These are phyloP conservation scores for Cunninghamia lanceolata DNA, from an alignment of 75 land plant genomes.

Conservation along the genomic window DNA sequence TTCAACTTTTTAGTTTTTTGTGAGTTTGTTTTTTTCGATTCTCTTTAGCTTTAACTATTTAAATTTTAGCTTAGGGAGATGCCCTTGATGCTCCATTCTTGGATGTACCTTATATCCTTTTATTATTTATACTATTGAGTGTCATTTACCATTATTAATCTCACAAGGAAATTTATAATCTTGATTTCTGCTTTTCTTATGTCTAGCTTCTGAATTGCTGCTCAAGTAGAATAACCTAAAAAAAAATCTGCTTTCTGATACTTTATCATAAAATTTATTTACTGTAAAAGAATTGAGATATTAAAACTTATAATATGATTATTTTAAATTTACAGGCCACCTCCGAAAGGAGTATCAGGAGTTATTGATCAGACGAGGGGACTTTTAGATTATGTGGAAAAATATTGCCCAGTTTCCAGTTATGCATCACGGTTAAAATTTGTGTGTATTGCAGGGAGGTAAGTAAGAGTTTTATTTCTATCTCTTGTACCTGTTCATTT, in stretches of 20 bases:
- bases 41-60: not conserved
- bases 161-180: not conserved
- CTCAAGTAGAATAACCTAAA: not conserved
- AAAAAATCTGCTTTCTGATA: not conserved
- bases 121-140: not conserved
- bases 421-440: conserved; percentile 75
- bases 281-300: not conserved
- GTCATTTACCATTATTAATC: not conserved
- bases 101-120: not conserved
- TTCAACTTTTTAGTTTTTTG: not conserved
- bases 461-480: conserved; percentile 8
- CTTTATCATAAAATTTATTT: not conserved
- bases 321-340: conserved; percentile 58
- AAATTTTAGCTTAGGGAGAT: not conserved
- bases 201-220: not conserved
- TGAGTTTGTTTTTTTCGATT: not conserved
- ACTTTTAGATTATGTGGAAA: conserved; percentile 83
- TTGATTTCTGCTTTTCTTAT: not conserved
- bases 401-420: conserved; percentile 65
- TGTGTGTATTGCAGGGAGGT: conserved; percentile 96
- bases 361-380: conserved; percentile 98
- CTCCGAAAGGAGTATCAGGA: conserved; percentile 84
- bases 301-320: not conserved
- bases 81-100: not conserved
- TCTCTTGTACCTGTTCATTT: not conserved